These are phyloP conservation scores for Vaccinium vitisidaea DNA, from an alignment of 148 eudicot genomes.

Conservation along the genomic window DNA sequence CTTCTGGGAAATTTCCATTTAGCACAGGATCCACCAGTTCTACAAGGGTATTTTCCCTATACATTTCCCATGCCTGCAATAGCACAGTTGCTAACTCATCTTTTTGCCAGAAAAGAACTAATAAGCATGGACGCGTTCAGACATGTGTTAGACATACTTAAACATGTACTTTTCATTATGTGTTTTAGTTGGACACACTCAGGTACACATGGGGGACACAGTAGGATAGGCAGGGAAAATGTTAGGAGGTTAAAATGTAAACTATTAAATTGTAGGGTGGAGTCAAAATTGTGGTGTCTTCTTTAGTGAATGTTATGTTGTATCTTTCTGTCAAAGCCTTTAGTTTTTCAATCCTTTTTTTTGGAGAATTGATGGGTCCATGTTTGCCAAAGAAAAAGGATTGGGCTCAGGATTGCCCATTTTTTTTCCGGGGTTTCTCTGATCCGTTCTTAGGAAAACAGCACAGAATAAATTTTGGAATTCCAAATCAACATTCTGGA, in stretches of 20 bases:
- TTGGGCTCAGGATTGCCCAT: too few species aligned
- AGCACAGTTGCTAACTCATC: background rate
- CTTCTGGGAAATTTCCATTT: slow-evolving; percentile 32
- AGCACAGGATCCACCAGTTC: slow-evolving; percentile 50
- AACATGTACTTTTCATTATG: background rate
- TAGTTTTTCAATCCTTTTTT: background rate
- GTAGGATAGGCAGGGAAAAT: background rate
- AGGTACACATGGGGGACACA: background rate
- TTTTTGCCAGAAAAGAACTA: background rate
- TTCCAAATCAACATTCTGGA: background rate
- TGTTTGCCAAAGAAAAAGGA: too few species aligned
- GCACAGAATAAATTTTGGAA: background rate
- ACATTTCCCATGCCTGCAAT: slow-evolving; percentile 64
- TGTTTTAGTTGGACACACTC: background rate
- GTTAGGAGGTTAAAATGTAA: background rate
- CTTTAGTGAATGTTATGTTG: background rate
- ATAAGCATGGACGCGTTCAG: background rate
- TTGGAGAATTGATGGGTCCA: background rate
- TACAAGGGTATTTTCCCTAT: slow-evolving; percentile 33
- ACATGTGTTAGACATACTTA: background rate
- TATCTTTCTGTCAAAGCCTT: too few species aligned
- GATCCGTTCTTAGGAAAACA: background rate
- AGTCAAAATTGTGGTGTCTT: background rate
- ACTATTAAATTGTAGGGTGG: background rate
- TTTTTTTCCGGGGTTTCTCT: too few species aligned